Conservation (phyloP, 305 asterid species). For the Fraxinus velutina region DNA sequence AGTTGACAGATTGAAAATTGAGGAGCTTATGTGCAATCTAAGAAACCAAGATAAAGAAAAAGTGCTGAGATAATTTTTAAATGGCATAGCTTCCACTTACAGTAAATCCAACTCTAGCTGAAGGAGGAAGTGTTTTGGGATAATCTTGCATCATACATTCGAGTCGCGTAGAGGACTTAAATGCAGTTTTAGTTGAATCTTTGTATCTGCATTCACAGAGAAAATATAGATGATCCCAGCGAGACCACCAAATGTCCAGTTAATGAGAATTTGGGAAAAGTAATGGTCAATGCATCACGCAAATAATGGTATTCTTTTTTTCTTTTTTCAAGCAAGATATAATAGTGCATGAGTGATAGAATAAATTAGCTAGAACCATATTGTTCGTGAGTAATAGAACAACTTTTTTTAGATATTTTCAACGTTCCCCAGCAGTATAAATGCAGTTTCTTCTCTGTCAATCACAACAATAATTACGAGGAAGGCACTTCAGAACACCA, state of each 20-base stretch:
- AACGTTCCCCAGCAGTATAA: background rate
- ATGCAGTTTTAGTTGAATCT: conserved; percentile 82
- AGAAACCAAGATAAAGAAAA: conserved; percentile 11
- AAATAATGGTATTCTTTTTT: background rate
- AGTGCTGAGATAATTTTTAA: background rate
- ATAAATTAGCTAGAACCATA: background rate
- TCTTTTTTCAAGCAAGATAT: background rate
- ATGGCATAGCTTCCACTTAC: conserved; percentile 46
- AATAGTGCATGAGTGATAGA: background rate
- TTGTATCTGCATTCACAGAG: conserved; percentile 62
- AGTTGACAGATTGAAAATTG: conserved; percentile 1
- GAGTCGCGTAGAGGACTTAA: conserved; percentile 96
- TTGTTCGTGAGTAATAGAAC: background rate
- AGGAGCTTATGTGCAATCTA: conserved; percentile 10
- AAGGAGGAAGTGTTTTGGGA: conserved; percentile 88
- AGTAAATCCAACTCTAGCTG: conserved; percentile 97
- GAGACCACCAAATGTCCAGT: background rate
- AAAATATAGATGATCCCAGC: background rate
- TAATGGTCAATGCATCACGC: background rate
- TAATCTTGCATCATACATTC: conserved; percentile 99
- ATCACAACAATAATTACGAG: background rate
- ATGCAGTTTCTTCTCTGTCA: background rate
- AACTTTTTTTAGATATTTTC: background rate
- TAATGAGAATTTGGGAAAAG: conserved; percentile 13
- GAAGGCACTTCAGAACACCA: background rate